Evolutionary conservation across 176 grass and related monocot species (phyloP).

Genomic region (Bonia amplexicaulis): DNA sequence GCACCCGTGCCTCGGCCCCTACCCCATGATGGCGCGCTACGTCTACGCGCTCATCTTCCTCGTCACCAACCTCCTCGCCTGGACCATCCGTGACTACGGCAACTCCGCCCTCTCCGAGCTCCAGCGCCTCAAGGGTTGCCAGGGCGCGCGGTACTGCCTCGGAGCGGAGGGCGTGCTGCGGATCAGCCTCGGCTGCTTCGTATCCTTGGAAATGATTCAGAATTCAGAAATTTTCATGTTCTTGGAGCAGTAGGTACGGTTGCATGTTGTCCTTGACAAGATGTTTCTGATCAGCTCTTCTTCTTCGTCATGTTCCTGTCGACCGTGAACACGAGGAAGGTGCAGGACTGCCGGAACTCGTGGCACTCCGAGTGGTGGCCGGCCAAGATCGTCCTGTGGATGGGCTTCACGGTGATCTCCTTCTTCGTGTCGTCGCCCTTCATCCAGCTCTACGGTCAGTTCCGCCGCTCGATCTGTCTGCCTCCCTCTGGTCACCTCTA

Average conservation of each 20-base stretch:
- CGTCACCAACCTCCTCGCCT: conserved; percentile 74
- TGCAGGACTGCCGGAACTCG: conserved; percentile 64
- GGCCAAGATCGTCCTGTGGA: conserved; percentile 76
- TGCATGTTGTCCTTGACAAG: conserved; percentile 23
- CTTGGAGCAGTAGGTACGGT: background rate
- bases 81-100: conserved; percentile 92
- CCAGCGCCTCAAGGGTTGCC: conserved; percentile 46
- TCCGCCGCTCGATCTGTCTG: background rate
- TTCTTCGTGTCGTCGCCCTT: conserved; percentile 79
- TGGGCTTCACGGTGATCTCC: conserved; percentile 61
- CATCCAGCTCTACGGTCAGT: conserved; percentile 87
- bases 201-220: conserved; percentile 46
- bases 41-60: conserved; percentile 91
- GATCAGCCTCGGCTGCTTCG: conserved; percentile 90
- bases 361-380: conserved; percentile 99
- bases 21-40: conserved; percentile 77
- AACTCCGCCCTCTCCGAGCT: conserved; percentile 61
- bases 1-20: conserved; percentile 44
- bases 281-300: conserved; percentile 43
- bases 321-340: conserved; percentile 55
- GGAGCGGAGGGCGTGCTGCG: conserved; percentile 89
- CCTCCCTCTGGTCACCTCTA: background rate
- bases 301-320: conserved; percentile 96
- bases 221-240: background rate
- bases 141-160: conserved; percentile 58